phyloP scores from a whole-genome alignment of 116 monocot species.

The Cymodocea nodosa region DNA sequence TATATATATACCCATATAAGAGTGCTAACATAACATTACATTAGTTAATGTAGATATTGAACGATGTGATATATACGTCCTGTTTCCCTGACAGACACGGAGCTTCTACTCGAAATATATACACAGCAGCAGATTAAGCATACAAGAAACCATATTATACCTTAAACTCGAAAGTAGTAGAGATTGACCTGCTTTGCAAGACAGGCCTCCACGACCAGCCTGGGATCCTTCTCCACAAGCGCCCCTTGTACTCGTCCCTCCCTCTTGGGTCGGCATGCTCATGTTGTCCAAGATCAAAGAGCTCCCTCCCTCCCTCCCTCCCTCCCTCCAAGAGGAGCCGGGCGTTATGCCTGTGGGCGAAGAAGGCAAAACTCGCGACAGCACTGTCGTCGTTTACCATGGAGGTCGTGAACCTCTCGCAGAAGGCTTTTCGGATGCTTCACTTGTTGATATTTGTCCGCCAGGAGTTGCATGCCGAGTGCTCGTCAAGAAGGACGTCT shows the following conservation, averaged over 20 bases:
- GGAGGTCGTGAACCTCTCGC: conserved; percentile 85
- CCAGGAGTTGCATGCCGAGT: conserved; percentile 62
- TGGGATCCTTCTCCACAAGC: conserved; percentile 76
- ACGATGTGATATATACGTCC: too few relatives aligned
- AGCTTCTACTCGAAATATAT: too few relatives aligned
- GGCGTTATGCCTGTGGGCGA: conserved; percentile 65
- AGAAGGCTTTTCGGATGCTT: conserved; percentile 74
- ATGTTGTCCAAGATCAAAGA: conserved; percentile 73
- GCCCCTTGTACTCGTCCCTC: conserved; percentile 50
- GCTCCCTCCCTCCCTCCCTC: too few relatives aligned
- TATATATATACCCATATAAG: too few relatives aligned
- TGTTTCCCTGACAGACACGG: too few relatives aligned
- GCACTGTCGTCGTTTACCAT: conserved; percentile 77
- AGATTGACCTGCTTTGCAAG: conserved; percentile 57
- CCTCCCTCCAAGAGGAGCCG: conserved; percentile 50
- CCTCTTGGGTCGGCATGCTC: conserved; percentile 34
- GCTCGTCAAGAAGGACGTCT: conserved; percentile 73
- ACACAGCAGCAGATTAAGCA: too few relatives aligned
- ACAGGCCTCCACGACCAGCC: conserved; percentile 83
- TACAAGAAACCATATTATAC: too few relatives aligned
- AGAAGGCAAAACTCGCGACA: conserved; percentile 49
- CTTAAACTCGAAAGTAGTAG: too few relatives aligned
- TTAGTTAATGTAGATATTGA: too few relatives aligned
- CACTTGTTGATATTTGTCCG: conserved; percentile 94
- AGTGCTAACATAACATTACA: too few relatives aligned